Percentiles rank a stretch among this genome's conserved stretches.
Evolutionary conservation across 805 yeast genomes (phyloP).

Genomic region (Saccharomycopsis microspora): DNA sequence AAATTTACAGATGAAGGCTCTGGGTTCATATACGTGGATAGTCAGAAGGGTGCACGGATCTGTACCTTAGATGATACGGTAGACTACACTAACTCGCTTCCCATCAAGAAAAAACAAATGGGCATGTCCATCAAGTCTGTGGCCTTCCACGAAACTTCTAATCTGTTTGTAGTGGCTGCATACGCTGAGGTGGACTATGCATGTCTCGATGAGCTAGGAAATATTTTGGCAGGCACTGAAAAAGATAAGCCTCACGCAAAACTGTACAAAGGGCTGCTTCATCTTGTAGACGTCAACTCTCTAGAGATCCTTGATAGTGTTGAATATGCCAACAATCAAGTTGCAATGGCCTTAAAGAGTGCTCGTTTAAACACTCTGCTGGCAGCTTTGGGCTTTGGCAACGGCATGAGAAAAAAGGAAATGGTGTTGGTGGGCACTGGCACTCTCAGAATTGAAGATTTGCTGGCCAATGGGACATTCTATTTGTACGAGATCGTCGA

Average conservation of each 20-base stretch:
- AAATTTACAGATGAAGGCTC: slow-evolving; percentile 22
- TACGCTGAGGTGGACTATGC: slow-evolving; percentile 45
- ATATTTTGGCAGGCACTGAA: slow-evolving; percentile 44
- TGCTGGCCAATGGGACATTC: slow-evolving; percentile 69
- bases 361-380: slow-evolving; percentile 32
- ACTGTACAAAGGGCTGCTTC: slow-evolving; percentile 48
- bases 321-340: slow-evolving; percentile 56
- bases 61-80: slow-evolving; percentile 22
- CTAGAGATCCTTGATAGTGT: slow-evolving; percentile 51
- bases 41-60: slow-evolving; percentile 53
- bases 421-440: slow-evolving; percentile 74
- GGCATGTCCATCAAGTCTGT: slow-evolving; percentile 57
- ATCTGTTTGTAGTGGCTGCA: slow-evolving; percentile 53
- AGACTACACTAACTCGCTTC: slow-evolving; percentile 49
- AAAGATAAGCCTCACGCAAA: slow-evolving; percentile 40
- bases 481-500: slow-evolving; percentile 64
- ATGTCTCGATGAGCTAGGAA: slow-evolving; percentile 67
- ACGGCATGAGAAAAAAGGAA: slow-evolving; percentile 37
- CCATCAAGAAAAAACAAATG: slow-evolving; percentile 38
- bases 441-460: slow-evolving; percentile 64
- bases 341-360: slow-evolving; percentile 44
- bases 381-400: background rate
- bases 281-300: slow-evolving; percentile 25
- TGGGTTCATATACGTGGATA: slow-evolving; percentile 56
- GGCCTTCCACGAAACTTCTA: slow-evolving; percentile 56